A percentile compares a stretch with the other conserved stretches of the same genome.
Evolutionary conservation across 2,329 filamentous ascomycete species (phyloP).

Genomic region (Tolypocladium paradoxum): DNA sequence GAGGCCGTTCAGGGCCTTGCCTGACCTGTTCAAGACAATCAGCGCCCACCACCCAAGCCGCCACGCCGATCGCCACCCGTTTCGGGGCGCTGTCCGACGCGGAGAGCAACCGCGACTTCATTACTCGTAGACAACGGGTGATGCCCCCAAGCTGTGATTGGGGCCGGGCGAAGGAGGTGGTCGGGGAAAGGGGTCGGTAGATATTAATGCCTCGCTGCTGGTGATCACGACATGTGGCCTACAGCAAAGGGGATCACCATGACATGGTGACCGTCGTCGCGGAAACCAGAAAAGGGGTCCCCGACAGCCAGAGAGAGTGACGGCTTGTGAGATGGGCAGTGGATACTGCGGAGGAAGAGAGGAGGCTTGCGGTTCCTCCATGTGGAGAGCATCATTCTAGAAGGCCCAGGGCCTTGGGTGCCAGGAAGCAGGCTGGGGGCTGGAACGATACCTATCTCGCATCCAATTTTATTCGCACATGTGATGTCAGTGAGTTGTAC

Average conservation of each 20-base stretch:
- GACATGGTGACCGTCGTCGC: too few species aligned
- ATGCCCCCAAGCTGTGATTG: not conserved
- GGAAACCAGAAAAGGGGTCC: not conserved
- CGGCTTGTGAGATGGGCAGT: not conserved
- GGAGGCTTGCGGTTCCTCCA: not conserved
- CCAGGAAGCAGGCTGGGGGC: too few species aligned
- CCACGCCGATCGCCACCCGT: not conserved
- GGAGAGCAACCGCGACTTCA: not conserved
- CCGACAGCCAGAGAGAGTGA: not conserved
- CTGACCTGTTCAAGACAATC: not conserved
- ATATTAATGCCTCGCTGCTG: not conserved
- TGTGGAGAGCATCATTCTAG: slow-evolving; percentile 6
- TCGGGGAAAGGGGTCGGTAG: not conserved
- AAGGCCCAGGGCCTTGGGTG: slow-evolving; percentile 1
- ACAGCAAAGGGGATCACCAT: too few species aligned
- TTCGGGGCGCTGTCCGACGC: not conserved
- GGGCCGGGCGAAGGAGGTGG: not conserved
- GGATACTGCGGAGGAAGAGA: not conserved
- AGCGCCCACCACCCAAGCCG: not conserved
- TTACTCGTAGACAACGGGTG: not conserved
- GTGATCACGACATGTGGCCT: not conserved
- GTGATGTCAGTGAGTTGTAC: not conserved
- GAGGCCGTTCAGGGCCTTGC: not conserved
- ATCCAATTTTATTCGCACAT: not conserved
- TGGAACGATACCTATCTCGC: not conserved